These are phyloP conservation scores for Rhododendron ferrugineum DNA, from an alignment of 148 eudicot species.

Conservation along the genomic window DNA sequence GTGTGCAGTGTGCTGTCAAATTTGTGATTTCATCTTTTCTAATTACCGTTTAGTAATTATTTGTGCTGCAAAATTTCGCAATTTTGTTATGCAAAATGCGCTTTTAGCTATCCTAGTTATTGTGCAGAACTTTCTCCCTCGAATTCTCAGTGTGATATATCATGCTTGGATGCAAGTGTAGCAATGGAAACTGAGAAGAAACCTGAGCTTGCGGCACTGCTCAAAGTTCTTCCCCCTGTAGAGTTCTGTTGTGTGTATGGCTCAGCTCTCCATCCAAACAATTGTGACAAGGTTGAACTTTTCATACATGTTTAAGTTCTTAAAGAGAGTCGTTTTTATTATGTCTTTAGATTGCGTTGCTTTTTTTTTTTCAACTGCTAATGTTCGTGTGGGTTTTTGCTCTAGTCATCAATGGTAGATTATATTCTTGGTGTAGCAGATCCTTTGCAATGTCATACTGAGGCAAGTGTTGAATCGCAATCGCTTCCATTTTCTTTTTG, in stretches of 20 bases:
- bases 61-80: neutral
- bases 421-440: slow-evolving; percentile 78
- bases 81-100: neutral
- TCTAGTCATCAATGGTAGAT: slow-evolving; percentile 80
- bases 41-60: no score
- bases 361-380: neutral
- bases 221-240: slow-evolving; percentile 72
- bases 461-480: slow-evolving; percentile 32
- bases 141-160: neutral
- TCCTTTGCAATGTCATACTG: slow-evolving; percentile 86
- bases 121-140: neutral
- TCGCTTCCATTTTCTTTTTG: neutral
- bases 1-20: neutral
- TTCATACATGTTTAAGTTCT: neutral
- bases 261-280: slow-evolving; percentile 83
- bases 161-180: slow-evolving; percentile 8
- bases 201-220: slow-evolving; percentile 48
- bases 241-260: slow-evolving; percentile 92
- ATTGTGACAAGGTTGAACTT: slow-evolving; percentile 56
- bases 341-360: neutral
- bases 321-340: neutral
- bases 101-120: neutral
- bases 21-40: neutral
- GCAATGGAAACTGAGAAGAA: slow-evolving; percentile 34
- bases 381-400: neutral